A percentile compares a stretch with the other conserved stretches of the same genome.
Conservation (phyloP, 371 early-diverging fungal species). For the Paramicrosporidium saccamoebae region DNA sequence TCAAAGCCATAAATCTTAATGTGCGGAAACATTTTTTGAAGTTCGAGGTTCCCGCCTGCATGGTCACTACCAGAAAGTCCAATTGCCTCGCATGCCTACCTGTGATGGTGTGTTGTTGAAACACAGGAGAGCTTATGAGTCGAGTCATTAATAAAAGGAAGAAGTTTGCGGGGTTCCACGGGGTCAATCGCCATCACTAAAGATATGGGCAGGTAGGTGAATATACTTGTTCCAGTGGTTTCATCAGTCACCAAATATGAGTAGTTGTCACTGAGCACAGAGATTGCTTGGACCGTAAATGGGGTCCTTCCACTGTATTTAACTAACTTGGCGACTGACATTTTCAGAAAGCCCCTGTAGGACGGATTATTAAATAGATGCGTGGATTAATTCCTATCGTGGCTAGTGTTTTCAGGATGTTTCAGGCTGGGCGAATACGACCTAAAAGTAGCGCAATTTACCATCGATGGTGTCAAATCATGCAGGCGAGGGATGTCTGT, state of each 20-base stretch:
- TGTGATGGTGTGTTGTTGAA: conserved; percentile 39
- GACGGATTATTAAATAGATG: too few relatives aligned
- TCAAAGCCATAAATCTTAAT: conserved; percentile 53
- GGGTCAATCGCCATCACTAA: conserved; percentile 19
- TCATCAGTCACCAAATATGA: conserved; percentile 35
- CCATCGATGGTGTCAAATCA: too few relatives aligned
- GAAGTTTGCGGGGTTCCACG: conserved; percentile 19
- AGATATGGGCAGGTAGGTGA: conserved; percentile 1
- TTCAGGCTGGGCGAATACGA: too few relatives aligned
- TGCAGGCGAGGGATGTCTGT: too few relatives aligned
- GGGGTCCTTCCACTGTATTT: too few relatives aligned
- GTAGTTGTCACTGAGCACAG: conserved; percentile 32
- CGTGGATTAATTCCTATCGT: too few relatives aligned
- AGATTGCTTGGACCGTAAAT: too few relatives aligned
- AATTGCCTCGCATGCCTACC: conserved; percentile 3
- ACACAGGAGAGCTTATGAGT: conserved; percentile 15
- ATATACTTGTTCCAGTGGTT: conserved; percentile 9
- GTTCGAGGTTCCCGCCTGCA: conserved; percentile 27
- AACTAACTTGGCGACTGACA: too few relatives aligned
- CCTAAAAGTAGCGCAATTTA: too few relatives aligned
- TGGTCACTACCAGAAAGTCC: conserved; percentile 15
- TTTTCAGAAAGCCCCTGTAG: too few relatives aligned
- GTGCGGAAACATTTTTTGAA: conserved; percentile 19
- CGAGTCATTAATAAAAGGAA: conserved; percentile 8
- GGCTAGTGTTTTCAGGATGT: too few relatives aligned